A percentile compares a stretch with the other conserved stretches of the same genome.
These are phyloP conservation scores for Salix brachista DNA, from an alignment of 345 rosid genomes.

Conservation along the genomic window DNA sequence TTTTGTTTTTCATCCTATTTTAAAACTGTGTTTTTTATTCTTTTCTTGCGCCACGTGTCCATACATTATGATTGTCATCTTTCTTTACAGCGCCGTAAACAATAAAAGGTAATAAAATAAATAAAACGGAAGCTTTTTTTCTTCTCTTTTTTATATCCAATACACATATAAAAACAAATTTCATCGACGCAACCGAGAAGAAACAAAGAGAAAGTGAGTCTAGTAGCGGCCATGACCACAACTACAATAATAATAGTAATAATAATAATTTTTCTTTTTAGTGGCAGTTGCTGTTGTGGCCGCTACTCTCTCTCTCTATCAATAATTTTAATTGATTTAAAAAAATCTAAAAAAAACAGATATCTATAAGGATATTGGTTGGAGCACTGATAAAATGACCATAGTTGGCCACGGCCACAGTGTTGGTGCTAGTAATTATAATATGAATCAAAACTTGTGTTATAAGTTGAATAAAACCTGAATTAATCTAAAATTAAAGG, in stretches of 20 bases:
- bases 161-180: not conserved
- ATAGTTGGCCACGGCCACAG: conserved; percentile 18
- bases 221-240: conserved; percentile 11
- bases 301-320: not conserved
- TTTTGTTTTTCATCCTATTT: too few species aligned
- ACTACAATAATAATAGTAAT: not conserved
- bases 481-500: too few species aligned
- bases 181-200: conserved; percentile 15
- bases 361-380: conserved; percentile 18
- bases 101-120: not conserved
- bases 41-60: not conserved
- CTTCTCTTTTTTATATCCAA: not conserved
- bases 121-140: not conserved
- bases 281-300: not conserved
- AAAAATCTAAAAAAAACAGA: not conserved
- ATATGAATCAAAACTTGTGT: too few species aligned
- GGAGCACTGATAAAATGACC: conserved; percentile 19
- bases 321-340: too few species aligned
- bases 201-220: not conserved
- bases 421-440: conserved; percentile 33
- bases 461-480: too few species aligned
- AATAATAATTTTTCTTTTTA: not conserved
- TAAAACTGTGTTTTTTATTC: not conserved
- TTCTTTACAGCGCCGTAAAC: not conserved
- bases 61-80: not conserved